These are phyloP conservation scores for Nemophila menziesii DNA, from an alignment of 257 asterid species.

Conservation along the genomic window DNA sequence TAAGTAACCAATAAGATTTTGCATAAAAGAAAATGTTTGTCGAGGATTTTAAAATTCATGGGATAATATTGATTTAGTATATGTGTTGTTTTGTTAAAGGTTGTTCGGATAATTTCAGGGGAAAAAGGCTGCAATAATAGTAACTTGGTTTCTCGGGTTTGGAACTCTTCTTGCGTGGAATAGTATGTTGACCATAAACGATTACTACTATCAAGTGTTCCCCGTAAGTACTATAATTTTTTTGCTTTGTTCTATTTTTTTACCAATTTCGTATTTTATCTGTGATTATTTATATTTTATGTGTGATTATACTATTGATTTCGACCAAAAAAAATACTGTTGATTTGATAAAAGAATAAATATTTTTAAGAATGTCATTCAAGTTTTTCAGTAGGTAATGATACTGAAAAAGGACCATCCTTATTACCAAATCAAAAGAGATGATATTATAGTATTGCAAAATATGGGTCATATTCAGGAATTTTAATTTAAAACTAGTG, in stretches of 20 bases:
- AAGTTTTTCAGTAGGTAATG: background rate
- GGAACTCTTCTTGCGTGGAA: conserved; percentile 33
- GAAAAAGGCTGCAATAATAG: conserved; percentile 15
- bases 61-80: background rate
- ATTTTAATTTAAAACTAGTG: no score
- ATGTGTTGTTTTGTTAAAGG: background rate
- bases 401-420: no score
- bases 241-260: no score
- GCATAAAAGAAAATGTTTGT: no score
- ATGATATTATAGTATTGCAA: no score
- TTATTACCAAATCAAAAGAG: no score
- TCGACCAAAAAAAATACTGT: no score
- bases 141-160: conserved; percentile 28
- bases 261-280: no score
- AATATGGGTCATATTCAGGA: no score
- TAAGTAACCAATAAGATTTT: no score
- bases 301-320: background rate
- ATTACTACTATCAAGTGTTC: conserved; percentile 27
- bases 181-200: conserved; percentile 27
- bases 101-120: conserved; percentile 17
- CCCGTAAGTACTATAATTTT: conserved; percentile 15
- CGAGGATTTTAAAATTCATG: background rate
- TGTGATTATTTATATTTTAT: no score
- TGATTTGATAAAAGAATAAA: background rate
- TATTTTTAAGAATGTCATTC: background rate